phyloP scores from a whole-genome alignment of 345 rosid genomes.

The Murraya koenigii region DNA sequence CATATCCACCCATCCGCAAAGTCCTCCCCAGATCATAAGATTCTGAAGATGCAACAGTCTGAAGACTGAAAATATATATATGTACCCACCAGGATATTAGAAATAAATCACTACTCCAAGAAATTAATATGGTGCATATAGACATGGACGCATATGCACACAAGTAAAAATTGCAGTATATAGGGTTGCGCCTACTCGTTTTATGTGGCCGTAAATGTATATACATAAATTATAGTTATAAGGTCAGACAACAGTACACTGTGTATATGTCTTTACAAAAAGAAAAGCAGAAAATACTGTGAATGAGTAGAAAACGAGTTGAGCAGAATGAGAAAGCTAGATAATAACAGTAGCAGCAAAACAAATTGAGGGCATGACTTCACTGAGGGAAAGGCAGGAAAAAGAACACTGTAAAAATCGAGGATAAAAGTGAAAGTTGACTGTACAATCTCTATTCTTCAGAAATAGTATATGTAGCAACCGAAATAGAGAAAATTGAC shows the following conservation, averaged over 20 bases:
- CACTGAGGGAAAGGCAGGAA: background rate
- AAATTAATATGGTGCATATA: background rate
- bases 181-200: background rate
- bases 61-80: background rate
- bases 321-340: background rate
- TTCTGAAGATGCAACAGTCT: constrained; percentile 50
- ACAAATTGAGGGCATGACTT: background rate
- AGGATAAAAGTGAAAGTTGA: background rate
- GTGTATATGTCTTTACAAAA: background rate
- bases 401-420: background rate
- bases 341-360: background rate
- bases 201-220: background rate
- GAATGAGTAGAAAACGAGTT: background rate
- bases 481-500: background rate
- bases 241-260: background rate
- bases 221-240: background rate
- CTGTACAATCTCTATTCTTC: background rate
- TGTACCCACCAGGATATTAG: background rate
- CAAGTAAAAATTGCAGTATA: background rate
- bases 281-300: background rate
- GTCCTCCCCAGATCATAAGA: constrained; percentile 78
- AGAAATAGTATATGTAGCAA: background rate
- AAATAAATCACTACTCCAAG: background rate
- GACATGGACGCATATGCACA: background rate
- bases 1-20: constrained; percentile 84